phyloP scores from a whole-genome alignment of 768 basidiomycete genomes.

The Lanmaoa pseudosensibilis region DNA sequence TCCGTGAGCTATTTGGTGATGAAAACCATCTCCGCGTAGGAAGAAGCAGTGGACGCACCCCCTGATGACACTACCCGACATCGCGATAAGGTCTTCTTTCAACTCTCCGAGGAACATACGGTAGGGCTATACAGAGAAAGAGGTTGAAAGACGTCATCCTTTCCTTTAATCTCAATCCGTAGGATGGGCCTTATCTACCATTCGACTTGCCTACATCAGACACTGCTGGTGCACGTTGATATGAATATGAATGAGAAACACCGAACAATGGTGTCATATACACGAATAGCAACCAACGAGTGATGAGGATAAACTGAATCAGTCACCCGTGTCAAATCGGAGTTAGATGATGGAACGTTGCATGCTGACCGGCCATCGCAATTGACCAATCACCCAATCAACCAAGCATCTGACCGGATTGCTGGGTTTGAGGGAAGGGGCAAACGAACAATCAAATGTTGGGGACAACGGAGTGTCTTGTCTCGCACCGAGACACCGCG shows the following conservation, averaged over 20 bases:
- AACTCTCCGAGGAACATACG: conserved; percentile 21
- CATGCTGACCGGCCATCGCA: background rate
- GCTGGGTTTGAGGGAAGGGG: conserved; percentile 6
- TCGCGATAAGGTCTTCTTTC: conserved; percentile 12
- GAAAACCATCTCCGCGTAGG: background rate
- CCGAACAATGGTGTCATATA: conserved; percentile 16
- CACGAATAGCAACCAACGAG: background rate
- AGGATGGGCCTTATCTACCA: conserved; percentile 8
- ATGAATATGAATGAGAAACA: conserved; percentile 14
- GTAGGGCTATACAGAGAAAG: conserved; percentile 5
- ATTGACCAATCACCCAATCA: conserved; percentile 9
- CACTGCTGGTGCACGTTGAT: background rate
- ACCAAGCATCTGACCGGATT: background rate
- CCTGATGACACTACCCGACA: conserved; percentile 6
- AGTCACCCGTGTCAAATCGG: conserved; percentile 17
- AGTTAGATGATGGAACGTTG: conserved; percentile 2
- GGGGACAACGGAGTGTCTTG: background rate
- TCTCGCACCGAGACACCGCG: background rate
- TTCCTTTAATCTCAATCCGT: background rate
- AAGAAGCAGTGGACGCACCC: conserved; percentile 1
- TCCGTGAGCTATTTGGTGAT: background rate
- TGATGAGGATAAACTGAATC: conserved; percentile 9
- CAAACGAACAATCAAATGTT: conserved; percentile 6
- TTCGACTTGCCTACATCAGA: background rate
- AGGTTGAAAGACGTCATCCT: conserved; percentile 1